Conservation (phyloP, 2,329 filamentous ascomycete genomes). For the Penicillium sp. region DNA sequence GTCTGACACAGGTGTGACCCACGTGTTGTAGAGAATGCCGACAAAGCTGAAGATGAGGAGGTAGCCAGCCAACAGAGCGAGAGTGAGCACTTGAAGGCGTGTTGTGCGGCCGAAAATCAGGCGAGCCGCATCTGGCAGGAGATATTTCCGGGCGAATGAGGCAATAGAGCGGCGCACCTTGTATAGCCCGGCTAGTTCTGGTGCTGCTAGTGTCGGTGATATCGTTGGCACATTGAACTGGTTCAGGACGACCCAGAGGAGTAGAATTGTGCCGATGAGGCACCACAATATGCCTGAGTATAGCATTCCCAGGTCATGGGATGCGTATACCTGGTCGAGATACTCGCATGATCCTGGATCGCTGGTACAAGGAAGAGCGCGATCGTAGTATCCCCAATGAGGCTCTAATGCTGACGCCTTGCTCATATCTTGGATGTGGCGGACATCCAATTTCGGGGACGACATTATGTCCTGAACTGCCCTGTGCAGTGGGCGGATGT, state of each 20-base stretch:
- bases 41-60: constrained; percentile 66
- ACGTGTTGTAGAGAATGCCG: constrained; percentile 65
- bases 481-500: not conserved
- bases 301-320: constrained; percentile 54
- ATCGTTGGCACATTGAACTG: constrained; percentile 7
- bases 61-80: constrained; percentile 59
- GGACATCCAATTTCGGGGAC: constrained; percentile 11
- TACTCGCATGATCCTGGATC: constrained; percentile 59
- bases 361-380: constrained; percentile 56
- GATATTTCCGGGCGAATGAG: constrained; percentile 47
- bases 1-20: constrained; percentile 66
- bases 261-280: constrained; percentile 48
- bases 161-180: constrained; percentile 9
- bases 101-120: constrained; percentile 65
- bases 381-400: constrained; percentile 58
- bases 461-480: constrained; percentile 8
- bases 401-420: constrained; percentile 41
- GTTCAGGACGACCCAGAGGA: constrained; percentile 40
- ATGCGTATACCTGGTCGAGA: constrained; percentile 54
- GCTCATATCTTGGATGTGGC: constrained; percentile 48
- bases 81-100: constrained; percentile 63
- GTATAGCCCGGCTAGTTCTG: constrained; percentile 5
- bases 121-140: constrained; percentile 60
- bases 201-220: not conserved
- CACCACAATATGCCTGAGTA: constrained; percentile 59